These are phyloP conservation scores for Cymodocea nodosa DNA, from an alignment of 116 monocot species.

Conservation along the genomic window DNA sequence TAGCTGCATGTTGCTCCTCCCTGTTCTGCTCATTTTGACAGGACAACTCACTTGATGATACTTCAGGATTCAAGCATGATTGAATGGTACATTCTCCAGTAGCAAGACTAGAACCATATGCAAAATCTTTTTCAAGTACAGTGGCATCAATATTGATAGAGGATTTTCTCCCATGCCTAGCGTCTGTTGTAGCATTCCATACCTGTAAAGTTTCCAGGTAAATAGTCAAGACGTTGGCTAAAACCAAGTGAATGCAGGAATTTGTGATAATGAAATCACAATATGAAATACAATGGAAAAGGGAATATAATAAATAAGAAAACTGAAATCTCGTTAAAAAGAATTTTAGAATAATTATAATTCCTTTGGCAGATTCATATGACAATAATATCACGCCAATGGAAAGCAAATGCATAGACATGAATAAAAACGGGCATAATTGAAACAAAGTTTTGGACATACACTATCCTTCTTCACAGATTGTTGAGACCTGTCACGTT, in stretches of 20 bases:
- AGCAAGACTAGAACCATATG: constrained; percentile 10
- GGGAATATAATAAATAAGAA: background rate
- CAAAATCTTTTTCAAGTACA: constrained; percentile 18
- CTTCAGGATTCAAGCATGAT: constrained; percentile 26
- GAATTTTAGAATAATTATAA: background rate
- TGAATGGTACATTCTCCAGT: constrained; percentile 15
- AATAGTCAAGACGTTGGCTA: background rate
- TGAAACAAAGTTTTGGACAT: constrained; percentile 5
- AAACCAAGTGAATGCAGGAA: too few species aligned
- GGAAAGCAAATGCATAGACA: background rate
- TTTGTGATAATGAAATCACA: too few species aligned
- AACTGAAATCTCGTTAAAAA: background rate
- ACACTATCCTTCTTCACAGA: constrained; percentile 37
- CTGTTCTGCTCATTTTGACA: constrained; percentile 24
- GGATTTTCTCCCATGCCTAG: constrained; percentile 28
- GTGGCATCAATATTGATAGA: constrained; percentile 30
- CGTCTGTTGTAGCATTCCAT: constrained; percentile 9
- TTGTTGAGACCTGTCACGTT: constrained; percentile 34
- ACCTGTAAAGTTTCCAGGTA: constrained; percentile 26
- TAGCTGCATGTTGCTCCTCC: constrained; percentile 70
- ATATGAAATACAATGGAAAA: background rate
- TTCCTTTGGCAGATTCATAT: background rate
- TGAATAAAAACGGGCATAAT: background rate
- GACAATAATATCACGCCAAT: background rate
- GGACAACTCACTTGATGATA: constrained; percentile 20